Evolutionary conservation across 176 grass and related monocot species (phyloP), one percentile per base, ranked within the genome.

Genomic region (Eremochloa ophiuroides): DNA sequence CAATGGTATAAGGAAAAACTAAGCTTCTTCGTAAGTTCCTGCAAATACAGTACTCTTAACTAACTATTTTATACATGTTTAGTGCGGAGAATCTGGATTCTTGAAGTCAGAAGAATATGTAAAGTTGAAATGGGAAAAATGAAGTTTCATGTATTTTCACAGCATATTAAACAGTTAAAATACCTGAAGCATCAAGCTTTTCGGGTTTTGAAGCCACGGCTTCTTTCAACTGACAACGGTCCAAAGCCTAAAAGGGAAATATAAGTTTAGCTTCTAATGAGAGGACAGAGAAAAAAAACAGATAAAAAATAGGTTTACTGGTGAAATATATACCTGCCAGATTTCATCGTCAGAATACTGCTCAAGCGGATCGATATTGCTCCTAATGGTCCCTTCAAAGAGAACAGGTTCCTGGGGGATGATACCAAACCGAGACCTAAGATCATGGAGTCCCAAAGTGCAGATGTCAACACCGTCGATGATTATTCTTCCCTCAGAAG

Each of bases 371-470:
- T 95, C 96, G 15, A 99, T 99, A 33, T 99, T 99, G 81, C 73
- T 95, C 37, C 93, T 66, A 69, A 99, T 85, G 1, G 93, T 99
- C 29, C 93, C 93, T 87, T 99, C 93, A 13, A 99, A 99, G 34
- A 99, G 93, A 43, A 99, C 96, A 5, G 96, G 96, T 64, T 99
- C 93, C 34, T 99, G 96, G 75, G 96, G 96, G 38, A 99, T 99
- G 33, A 99, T 99, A 35, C 96, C 93, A 11, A 99, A 99, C 16
- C 91, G 87, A 33, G 96, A 99, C 62, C 96, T 99, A 50, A 99
- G 89, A 79, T 99, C 93, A 80, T 99, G 96, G 87, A 99, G 96
- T 26, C 96, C 96, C 53, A 99, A 48, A 8, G 87, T 99, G 89
- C 89, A 95, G 70, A 99, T 93, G 80, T 95, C 96, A 29, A 93